phyloP scores from a whole-genome alignment of 192 early-diverging fungal species.

The Phlyctochytrium planicorne region DNA sequence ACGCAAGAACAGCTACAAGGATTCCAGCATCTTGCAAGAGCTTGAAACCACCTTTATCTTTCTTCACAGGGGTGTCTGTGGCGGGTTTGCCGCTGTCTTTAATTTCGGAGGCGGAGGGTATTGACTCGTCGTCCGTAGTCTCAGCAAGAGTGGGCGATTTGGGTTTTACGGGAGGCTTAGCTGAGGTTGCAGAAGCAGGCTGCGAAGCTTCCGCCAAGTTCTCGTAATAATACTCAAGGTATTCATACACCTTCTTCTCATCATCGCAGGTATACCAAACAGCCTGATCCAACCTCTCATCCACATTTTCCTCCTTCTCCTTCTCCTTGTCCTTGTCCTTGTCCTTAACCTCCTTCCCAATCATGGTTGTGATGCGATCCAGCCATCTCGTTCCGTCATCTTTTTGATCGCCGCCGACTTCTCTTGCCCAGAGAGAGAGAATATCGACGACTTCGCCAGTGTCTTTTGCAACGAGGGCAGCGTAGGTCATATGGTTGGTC shows the following conservation, averaged over 20 bases:
- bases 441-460: slow-evolving; percentile 22
- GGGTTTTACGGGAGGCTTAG: too few relatives aligned
- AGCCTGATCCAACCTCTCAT: slow-evolving; percentile 1
- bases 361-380: background rate
- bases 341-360: background rate
- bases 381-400: background rate
- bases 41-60: too few relatives aligned
- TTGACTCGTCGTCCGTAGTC: too few relatives aligned
- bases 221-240: slow-evolving; percentile 27
- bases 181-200: too few relatives aligned
- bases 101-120: too few relatives aligned
- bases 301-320: background rate
- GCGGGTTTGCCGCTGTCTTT: too few relatives aligned
- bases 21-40: too few relatives aligned
- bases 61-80: too few relatives aligned
- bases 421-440: slow-evolving; percentile 14
- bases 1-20: too few relatives aligned
- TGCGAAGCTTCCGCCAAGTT: too few relatives aligned
- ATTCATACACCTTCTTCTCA: slow-evolving; percentile 20
- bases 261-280: slow-evolving; percentile 35
- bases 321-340: background rate
- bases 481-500: slow-evolving; percentile 13
- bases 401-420: background rate
- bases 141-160: too few relatives aligned
- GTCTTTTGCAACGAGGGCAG: slow-evolving; percentile 10